Evolutionary conservation across 2,329 filamentous ascomycete genomes (phyloP).

Genomic region (Fusarium tricinctum): DNA sequence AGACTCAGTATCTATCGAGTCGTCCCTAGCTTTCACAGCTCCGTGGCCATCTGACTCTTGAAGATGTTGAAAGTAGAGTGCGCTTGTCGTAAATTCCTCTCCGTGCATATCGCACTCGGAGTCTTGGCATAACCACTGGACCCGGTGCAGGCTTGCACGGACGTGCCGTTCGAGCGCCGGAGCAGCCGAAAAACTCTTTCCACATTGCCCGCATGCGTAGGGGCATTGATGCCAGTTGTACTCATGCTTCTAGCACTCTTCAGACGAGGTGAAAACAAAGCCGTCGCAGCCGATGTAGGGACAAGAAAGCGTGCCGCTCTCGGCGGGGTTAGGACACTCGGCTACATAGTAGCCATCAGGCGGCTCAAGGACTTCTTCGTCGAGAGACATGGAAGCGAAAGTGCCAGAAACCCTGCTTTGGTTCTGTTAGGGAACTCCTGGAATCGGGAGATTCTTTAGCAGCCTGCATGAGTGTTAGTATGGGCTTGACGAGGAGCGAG

Average conservation of each 20-base stretch:
- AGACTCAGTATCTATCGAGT: background rate
- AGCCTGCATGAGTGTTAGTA: background rate
- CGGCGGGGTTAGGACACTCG: constrained; percentile 26
- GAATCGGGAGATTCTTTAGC: background rate
- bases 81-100: constrained; percentile 9
- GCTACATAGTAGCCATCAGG: constrained; percentile 33
- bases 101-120: constrained; percentile 14
- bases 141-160: constrained; percentile 17
- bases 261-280: constrained; percentile 31
- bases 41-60: constrained; percentile 13
- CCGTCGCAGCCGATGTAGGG: constrained; percentile 49
- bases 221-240: constrained; percentile 44
- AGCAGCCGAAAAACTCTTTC: constrained; percentile 39
- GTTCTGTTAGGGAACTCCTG: background rate
- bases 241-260: constrained; percentile 47
- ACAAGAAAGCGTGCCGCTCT: constrained; percentile 38
- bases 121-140: constrained; percentile 26
- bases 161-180: constrained; percentile 43
- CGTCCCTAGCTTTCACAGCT: background rate
- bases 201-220: constrained; percentile 45
- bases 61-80: constrained; percentile 22
- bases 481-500: background rate
- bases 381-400: background rate
- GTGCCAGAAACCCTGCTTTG: background rate
- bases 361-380: background rate